Percentiles rank a stretch among this genome's conserved stretches.
These are phyloP conservation scores for Myochromella boudieri DNA, from an alignment of 768 basidiomycete genomes.

Conservation along the genomic window DNA sequence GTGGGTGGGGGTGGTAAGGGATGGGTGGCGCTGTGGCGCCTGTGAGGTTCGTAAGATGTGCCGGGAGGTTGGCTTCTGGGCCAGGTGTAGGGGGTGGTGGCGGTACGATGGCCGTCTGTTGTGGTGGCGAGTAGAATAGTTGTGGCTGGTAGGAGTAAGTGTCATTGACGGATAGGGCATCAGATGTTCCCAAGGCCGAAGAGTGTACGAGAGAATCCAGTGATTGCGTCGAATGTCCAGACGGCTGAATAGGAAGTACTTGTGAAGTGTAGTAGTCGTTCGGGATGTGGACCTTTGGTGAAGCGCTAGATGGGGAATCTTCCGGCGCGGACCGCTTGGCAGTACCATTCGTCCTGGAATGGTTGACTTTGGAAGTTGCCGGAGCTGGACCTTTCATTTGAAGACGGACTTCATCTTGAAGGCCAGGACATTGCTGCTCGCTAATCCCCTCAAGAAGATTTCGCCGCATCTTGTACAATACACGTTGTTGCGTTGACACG, in stretches of 20 bases:
- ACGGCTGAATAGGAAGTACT: background rate
- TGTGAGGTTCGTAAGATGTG: slow-evolving; percentile 16
- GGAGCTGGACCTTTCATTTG: slow-evolving; percentile 27
- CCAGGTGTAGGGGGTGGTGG: background rate
- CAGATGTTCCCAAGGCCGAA: background rate
- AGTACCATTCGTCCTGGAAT: background rate
- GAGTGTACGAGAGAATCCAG: background rate
- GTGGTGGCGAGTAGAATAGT: background rate
- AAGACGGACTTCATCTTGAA: slow-evolving; percentile 53
- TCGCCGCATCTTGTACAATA: slow-evolving; percentile 61
- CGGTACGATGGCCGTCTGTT: background rate
- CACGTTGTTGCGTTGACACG: slow-evolving; percentile 57
- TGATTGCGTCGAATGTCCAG: background rate
- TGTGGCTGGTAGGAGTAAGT: background rate
- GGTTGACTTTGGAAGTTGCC: slow-evolving; percentile 1
- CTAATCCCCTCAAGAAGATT: slow-evolving; percentile 55
- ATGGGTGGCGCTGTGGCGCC: slow-evolving; percentile 26
- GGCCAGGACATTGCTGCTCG: slow-evolving; percentile 57
- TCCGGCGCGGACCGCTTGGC: slow-evolving; percentile 26
- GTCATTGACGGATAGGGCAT: background rate
- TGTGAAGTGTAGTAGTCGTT: slow-evolving; percentile 33
- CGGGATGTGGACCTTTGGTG: slow-evolving; percentile 29
- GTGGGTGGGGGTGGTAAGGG: slow-evolving; percentile 59
- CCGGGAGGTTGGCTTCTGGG: slow-evolving; percentile 5
- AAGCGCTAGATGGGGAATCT: slow-evolving; percentile 6